A percentile compares a stretch with the other conserved stretches of the same genome.
Evolutionary conservation across 139 green algal species (phyloP).

Genomic region (Ettlia oleoabundans): DNA sequence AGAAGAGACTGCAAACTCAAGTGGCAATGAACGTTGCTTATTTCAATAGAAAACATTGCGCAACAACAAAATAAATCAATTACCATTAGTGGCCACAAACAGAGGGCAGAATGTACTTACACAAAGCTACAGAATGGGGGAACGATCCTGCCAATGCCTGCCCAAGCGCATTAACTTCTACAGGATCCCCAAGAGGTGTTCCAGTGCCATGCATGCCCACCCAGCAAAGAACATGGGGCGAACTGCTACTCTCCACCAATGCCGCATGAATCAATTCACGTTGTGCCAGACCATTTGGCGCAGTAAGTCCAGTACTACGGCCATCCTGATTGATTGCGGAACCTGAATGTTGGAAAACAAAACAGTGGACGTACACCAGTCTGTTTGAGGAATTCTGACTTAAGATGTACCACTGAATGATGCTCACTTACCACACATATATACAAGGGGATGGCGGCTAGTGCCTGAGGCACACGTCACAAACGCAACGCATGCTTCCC

Average conservation of each 20-base stretch:
- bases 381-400: too few species aligned
- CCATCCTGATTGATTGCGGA: conserved; percentile 88
- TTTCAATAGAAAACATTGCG: not conserved
- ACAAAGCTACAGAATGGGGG: not conserved
- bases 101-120: not conserved
- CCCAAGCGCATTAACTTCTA: conserved; percentile 46
- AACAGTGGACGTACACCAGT: not conserved
- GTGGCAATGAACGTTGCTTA: not conserved
- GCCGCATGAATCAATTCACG: conserved; percentile 59
- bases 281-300: conserved; percentile 79
- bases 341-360: not conserved
- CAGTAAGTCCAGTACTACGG: conserved; percentile 48
- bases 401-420: not conserved
- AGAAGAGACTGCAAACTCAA: conserved; percentile 21
- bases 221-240: not conserved
- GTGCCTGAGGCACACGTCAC: not conserved
- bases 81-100: too few species aligned
- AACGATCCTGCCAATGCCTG: not conserved
- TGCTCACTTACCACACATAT: not conserved
- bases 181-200: conserved; percentile 59
- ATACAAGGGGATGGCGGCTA: not conserved
- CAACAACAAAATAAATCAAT: too few species aligned
- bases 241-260: conserved; percentile 33
- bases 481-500: conserved; percentile 63
- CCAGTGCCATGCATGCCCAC: conserved; percentile 62